Evolutionary conservation across 1,139 yeast genomes (phyloP).

Genomic region (Candida sp.): DNA sequence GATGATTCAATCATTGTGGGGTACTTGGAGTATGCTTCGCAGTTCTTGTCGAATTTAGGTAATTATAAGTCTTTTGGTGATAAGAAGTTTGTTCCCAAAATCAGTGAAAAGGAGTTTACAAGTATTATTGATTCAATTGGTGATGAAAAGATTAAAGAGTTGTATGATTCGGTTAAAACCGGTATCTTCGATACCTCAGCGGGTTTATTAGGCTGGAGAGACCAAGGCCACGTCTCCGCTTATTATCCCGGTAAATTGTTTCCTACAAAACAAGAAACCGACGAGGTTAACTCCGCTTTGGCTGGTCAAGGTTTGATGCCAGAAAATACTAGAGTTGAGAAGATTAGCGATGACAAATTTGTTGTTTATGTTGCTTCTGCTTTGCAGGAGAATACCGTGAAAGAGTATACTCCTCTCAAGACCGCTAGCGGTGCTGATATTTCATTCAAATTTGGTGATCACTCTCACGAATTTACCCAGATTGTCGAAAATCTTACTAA

Average conservation of each 20-base stretch:
- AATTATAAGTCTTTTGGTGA: slow-evolving; percentile 91
- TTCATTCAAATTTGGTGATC: slow-evolving; percentile 74
- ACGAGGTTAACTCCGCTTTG: slow-evolving; percentile 60
- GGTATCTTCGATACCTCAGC: slow-evolving; percentile 50
- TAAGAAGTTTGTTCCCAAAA: slow-evolving; percentile 72
- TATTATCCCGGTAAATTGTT: slow-evolving; percentile 58
- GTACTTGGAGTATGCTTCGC: slow-evolving; percentile 77
- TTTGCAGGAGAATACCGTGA: slow-evolving; percentile 37
- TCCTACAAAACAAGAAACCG: slow-evolving; percentile 59
- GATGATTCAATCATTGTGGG: slow-evolving; percentile 33
- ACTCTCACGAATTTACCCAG: slow-evolving; percentile 55
- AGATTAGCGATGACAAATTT: slow-evolving; percentile 39
- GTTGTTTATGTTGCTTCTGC: slow-evolving; percentile 64
- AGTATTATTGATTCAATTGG: slow-evolving; percentile 40
- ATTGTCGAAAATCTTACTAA: slow-evolving; percentile 54
- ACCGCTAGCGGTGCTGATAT: slow-evolving; percentile 28
- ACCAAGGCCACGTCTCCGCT: slow-evolving; percentile 68
- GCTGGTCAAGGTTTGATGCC: slow-evolving; percentile 67
- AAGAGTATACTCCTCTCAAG: slow-evolving; percentile 26
- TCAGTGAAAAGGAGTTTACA: slow-evolving; percentile 47
- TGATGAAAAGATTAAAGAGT: slow-evolving; percentile 27
- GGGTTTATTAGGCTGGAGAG: slow-evolving; percentile 73
- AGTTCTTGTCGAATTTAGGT: slow-evolving; percentile 77
- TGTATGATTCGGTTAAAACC: slow-evolving; percentile 43
- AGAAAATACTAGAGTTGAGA: slow-evolving; percentile 75